phyloP scores from a whole-genome alignment of 164 flowering plant species.

The Vitis vinifera region ASM3070453v1 NC_081805.1:4884001-4884500 shows the following conservation, averaged over 20 bases:
- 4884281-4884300: not conserved
- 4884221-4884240: constrained; percentile 27
- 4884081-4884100: constrained; percentile 7
- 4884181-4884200: constrained; percentile 21
- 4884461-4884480: not conserved
- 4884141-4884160: not conserved
- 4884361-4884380: not conserved
- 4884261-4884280: not conserved
- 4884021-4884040: constrained; percentile 19
- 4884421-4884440: not conserved
- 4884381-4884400: not conserved
- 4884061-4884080: constrained; percentile 8
- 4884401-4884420: not conserved
- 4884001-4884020: constrained; percentile 18
- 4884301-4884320: not conserved
- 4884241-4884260: constrained; percentile 34
- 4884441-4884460: not conserved
- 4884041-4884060: constrained; percentile 1
- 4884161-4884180: constrained; percentile 10
- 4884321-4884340: not conserved
- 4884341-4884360: not conserved
- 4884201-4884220: constrained; percentile 31
- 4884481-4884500: not conserved
- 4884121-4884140: not conserved
- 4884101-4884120: not conserved